Evolutionary conservation across 225 moss, liverwort and hornwort genomes (phyloP), one percentile per base, ranked within the genome.

Genomic region (Physcomitrellopsis africana): DNA sequence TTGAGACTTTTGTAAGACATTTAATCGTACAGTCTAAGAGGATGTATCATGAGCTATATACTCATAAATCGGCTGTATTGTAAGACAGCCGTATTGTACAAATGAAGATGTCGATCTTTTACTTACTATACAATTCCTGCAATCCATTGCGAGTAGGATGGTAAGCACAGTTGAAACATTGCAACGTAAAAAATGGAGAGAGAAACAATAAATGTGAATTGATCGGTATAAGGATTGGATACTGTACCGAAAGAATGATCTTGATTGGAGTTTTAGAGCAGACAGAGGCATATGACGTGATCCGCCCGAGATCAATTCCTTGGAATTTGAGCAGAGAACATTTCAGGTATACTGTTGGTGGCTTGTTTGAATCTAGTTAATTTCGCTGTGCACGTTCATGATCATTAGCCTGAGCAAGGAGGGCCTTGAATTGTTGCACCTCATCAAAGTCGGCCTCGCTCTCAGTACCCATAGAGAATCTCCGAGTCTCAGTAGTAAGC

Each of bases 371-470:
- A 0, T 37, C 32, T 37, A 7, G 4, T 43, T 55, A 69, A 29
- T 43, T 69, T 17, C 70, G 78, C 57, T 78, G 75, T 23, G 83
- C 82, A 45, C 81, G 84, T 60, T 85, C 78, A 59, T 81, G 81
- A 26, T 84, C 80, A 14, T 71, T 78, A 12, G 84, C 84, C 27
- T 85, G 84, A 41, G 88, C 88, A 29, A 88, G 70, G 24, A 88
- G 83, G 32, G 85, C 85, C 70, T 85, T 82, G 68, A 85, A 85
- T 63, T 88, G 88, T 69, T 80, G 75, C 53, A 85, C 82, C 69
- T 88, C 85, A 67, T 88, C 88, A 24, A 88, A 88, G 63, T 88
- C 82, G 13, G 79, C 78, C 73, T 88, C 88, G 72, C 82, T 80
- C 68, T 87, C 87, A 10, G 77, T 83, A 37, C 82, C 88, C 18